phyloP scores from a whole-genome alignment of 306 rosid genomes.

The Dryas alaskensis region DNA sequence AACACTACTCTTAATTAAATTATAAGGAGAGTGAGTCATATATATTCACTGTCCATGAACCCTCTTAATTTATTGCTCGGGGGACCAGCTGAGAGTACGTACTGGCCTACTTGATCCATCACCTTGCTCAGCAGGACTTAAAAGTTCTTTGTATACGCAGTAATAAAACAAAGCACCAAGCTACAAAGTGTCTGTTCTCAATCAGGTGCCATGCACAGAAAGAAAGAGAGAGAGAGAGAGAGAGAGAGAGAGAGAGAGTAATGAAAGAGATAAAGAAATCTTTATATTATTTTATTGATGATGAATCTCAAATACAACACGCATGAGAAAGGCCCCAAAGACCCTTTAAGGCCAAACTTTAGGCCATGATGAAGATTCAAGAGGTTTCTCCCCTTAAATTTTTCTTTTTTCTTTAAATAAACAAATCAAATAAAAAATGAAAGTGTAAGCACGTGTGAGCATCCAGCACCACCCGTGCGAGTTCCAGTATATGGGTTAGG shows the following conservation, averaged over 20 bases:
- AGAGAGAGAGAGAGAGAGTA: background rate
- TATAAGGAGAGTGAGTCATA: too few relatives aligned
- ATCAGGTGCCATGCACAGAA: conserved; percentile 41
- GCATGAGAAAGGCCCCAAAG: conserved; percentile 82
- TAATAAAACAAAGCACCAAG: conserved; percentile 46
- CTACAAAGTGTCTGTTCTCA: conserved; percentile 51
- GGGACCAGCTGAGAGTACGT: too few relatives aligned
- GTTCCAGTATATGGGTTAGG: conserved; percentile 37
- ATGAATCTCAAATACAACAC: conserved; percentile 58
- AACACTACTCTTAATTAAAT: too few relatives aligned
- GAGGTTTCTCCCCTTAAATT: conserved; percentile 8
- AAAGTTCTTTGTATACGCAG: conserved; percentile 5
- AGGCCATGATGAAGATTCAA: background rate
- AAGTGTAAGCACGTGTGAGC: conserved; percentile 39
- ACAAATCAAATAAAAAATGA: conserved; percentile 9
- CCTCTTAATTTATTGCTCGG: too few relatives aligned
- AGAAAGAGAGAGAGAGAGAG: conserved; percentile 7
- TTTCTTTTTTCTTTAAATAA: background rate
- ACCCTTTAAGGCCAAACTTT: conserved; percentile 39
- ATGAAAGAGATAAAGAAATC: conserved; percentile 9
- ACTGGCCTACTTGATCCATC: too few relatives aligned
- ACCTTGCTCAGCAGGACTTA: too few relatives aligned
- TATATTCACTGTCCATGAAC: too few relatives aligned
- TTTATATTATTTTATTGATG: conserved; percentile 37
- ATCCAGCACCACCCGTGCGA: conserved; percentile 49